These are phyloP conservation scores for Stagonosporopsis rhizophila DNA, from an alignment of 2,329 filamentous ascomycete species.

Conservation along the genomic window DNA sequence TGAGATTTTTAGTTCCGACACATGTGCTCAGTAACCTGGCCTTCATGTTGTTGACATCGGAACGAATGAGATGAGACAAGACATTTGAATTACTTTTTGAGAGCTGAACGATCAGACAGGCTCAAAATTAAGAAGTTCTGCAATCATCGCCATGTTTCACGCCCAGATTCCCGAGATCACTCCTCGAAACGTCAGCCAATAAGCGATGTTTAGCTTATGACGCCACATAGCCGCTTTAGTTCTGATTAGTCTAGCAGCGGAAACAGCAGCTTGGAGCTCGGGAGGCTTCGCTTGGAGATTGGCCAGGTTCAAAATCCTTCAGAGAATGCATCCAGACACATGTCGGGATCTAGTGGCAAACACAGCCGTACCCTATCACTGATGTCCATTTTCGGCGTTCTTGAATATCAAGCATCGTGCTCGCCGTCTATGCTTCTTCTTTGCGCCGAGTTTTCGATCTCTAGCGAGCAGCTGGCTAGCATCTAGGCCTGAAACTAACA, in stretches of 20 bases:
- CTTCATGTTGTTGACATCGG: background rate
- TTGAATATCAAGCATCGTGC: background rate
- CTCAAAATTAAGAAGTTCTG: background rate
- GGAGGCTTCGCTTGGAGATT: background rate
- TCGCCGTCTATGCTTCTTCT: background rate
- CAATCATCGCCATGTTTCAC: background rate
- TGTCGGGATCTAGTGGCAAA: background rate
- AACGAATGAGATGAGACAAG: background rate
- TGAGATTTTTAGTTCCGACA: no score
- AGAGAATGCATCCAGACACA: background rate
- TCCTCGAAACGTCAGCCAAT: background rate
- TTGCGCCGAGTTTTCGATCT: background rate
- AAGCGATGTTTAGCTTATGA: background rate
- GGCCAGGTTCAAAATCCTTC: no score
- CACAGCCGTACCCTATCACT: background rate
- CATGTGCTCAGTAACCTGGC: no score
- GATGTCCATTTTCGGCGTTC: background rate
- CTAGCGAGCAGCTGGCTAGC: no score
- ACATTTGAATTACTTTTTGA: background rate
- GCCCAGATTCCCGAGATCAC: constrained; percentile 4
- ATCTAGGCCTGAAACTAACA: background rate
- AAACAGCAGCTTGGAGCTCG: background rate
- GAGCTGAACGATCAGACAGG: background rate
- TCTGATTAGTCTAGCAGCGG: no score
- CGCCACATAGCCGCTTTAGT: no score